These are phyloP conservation scores for Trichoderma asperellum DNA, from an alignment of 2,329 filamentous ascomycete species.

Conservation along the genomic window DNA sequence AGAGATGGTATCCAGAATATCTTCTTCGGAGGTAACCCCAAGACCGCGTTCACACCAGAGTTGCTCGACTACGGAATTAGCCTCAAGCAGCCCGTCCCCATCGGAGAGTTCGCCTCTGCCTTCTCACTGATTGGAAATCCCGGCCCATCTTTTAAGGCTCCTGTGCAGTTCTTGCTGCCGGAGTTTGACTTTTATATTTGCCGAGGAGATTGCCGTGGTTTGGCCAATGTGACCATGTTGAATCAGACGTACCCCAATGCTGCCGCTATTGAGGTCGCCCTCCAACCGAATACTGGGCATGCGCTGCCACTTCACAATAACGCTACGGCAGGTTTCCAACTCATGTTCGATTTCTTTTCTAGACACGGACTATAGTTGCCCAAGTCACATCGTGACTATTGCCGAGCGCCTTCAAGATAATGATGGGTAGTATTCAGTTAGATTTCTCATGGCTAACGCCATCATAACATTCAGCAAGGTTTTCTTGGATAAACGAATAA, in stretches of 20 bases:
- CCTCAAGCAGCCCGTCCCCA: slow-evolving; percentile 20
- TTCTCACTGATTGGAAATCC: slow-evolving; percentile 10
- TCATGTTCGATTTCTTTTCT: slow-evolving; percentile 23
- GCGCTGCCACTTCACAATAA: slow-evolving; percentile 22
- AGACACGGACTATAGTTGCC: background rate
- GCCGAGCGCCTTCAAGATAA: background rate
- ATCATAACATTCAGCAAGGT: background rate
- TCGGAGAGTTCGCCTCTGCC: slow-evolving; percentile 24
- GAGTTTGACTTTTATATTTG: slow-evolving; percentile 23
- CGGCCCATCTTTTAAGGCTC: slow-evolving; percentile 1
- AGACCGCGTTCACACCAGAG: slow-evolving; percentile 13
- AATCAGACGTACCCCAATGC: slow-evolving; percentile 18
- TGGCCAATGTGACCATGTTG: slow-evolving; percentile 11
- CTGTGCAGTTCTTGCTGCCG: slow-evolving; percentile 20
- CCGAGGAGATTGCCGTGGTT: slow-evolving; percentile 6
- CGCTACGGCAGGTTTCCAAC: slow-evolving; percentile 13
- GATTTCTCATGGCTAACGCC: background rate
- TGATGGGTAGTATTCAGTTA: background rate
- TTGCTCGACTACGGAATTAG: slow-evolving; percentile 21
- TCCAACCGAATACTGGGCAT: slow-evolving; percentile 23
- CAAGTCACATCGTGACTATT: background rate
- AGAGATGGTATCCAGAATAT: slow-evolving; percentile 23
- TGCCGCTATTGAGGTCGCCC: slow-evolving; percentile 3
- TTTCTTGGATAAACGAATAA: background rate
- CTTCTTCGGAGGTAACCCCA: slow-evolving; percentile 19